A percentile compares a stretch with the other conserved stretches of the same genome.
These are phyloP conservation scores for Globisporangium emineosum DNA, from an alignment of 352 stramenopile species.

Conservation along the genomic window DNA sequence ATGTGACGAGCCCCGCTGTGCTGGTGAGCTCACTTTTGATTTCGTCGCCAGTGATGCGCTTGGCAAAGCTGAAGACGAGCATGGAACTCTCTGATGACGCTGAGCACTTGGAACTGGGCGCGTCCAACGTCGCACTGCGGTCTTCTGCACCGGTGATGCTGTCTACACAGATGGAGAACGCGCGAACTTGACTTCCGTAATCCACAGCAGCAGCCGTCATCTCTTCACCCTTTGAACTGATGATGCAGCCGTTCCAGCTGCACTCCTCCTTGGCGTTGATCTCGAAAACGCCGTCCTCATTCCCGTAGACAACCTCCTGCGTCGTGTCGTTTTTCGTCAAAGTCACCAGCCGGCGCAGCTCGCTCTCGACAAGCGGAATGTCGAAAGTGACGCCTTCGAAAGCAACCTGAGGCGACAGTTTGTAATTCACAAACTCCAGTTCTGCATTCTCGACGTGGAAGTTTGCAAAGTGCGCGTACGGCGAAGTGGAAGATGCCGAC, in stretches of 20 bases:
- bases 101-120: slow-evolving; percentile 21
- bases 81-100: slow-evolving; percentile 30
- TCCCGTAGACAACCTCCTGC: slow-evolving; percentile 13
- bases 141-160: slow-evolving; percentile 29
- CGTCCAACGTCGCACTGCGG: slow-evolving; percentile 29
- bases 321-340: slow-evolving; percentile 34
- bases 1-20: slow-evolving; percentile 24
- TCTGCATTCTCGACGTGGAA: slow-evolving; percentile 29
- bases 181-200: slow-evolving; percentile 43
- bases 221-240: slow-evolving; percentile 33
- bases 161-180: slow-evolving; percentile 39
- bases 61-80: slow-evolving; percentile 58
- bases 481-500: slow-evolving; percentile 2
- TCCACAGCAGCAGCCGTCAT: slow-evolving; percentile 33
- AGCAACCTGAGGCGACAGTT: slow-evolving; percentile 23
- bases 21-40: slow-evolving; percentile 23
- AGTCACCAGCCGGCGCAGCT: slow-evolving; percentile 32
- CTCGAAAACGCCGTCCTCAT: slow-evolving; percentile 29
- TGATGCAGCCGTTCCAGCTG: slow-evolving; percentile 36
- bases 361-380: slow-evolving; percentile 30
- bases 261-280: slow-evolving; percentile 65
- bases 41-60: slow-evolving; percentile 39
- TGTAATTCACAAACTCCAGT: slow-evolving; percentile 31
- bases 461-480: slow-evolving; percentile 25
- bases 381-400: slow-evolving; percentile 50